Conservation (phyloP, 1,284 basidiomycete species). For the Microbotryum violaceum region DNA sequence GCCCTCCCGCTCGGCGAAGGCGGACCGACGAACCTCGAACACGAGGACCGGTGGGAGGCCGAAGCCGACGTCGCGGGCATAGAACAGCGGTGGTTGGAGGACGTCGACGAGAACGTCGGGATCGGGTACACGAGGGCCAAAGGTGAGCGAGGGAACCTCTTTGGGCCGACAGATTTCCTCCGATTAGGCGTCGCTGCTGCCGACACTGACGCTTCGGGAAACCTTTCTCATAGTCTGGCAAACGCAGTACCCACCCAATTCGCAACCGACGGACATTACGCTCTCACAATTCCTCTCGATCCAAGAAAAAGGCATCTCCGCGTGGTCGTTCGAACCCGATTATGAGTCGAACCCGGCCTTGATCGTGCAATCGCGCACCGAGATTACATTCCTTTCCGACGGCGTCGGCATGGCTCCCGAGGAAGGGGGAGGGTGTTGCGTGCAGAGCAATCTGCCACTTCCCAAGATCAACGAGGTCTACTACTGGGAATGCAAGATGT, state of each 20-base stretch:
- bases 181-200: neutral
- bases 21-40: constrained; percentile 85
- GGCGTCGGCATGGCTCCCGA: constrained; percentile 59
- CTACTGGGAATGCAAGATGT: constrained; percentile 97
- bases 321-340: constrained; percentile 95
- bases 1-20: constrained; percentile 55
- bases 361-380: constrained; percentile 84
- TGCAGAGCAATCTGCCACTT: constrained; percentile 87
- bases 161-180: constrained; percentile 17
- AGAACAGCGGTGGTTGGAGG: constrained; percentile 88
- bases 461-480: constrained; percentile 96
- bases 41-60: constrained; percentile 63
- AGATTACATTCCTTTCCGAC: constrained; percentile 91
- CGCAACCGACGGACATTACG: constrained; percentile 88
- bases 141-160: constrained; percentile 51
- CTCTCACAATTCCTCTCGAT: constrained; percentile 93
- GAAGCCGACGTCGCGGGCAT: constrained; percentile 69
- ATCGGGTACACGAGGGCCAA: constrained; percentile 77
- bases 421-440: constrained; percentile 63
- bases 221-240: constrained; percentile 62
- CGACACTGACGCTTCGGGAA: no score
- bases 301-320: constrained; percentile 94
- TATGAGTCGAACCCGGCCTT: constrained; percentile 78
- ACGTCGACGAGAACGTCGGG: constrained; percentile 58
- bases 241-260: constrained; percentile 82